phyloP scores from a whole-genome alignment of 2,329 filamentous ascomycete species.

The Mycogone perniciosa region DNA sequence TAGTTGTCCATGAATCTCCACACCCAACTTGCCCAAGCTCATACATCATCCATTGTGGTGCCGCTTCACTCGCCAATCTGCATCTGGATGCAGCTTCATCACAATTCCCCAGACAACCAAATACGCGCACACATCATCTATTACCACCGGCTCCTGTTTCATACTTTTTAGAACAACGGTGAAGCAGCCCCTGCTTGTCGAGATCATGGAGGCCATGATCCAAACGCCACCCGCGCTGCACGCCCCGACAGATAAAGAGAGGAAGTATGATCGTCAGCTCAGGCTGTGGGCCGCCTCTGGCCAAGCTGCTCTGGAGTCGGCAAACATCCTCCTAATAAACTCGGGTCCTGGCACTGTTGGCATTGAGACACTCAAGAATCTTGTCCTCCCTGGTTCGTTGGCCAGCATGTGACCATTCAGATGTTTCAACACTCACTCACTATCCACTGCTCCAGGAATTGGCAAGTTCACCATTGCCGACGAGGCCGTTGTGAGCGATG shows the following conservation, averaged over 20 bases:
- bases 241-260: conserved; percentile 55
- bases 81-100: too few species aligned
- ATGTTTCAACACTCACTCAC: not conserved
- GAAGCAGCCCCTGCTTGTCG: conserved; percentile 1
- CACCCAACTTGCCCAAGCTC: too few species aligned
- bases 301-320: conserved; percentile 82
- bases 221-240: conserved; percentile 33
- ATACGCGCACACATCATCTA: too few species aligned
- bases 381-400: conserved; percentile 72
- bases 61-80: too few species aligned
- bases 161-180: not conserved
- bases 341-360: conserved; percentile 81
- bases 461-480: conserved; percentile 90
- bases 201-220: conserved; percentile 25
- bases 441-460: conserved; percentile 49
- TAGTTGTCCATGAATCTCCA: too few species aligned
- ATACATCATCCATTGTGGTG: too few species aligned
- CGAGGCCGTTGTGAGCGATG: conserved; percentile 65
- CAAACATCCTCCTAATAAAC: conserved; percentile 87
- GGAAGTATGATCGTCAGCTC: conserved; percentile 91
- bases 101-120: too few species aligned
- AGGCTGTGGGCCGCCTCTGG: conserved; percentile 91
- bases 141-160: too few species aligned
- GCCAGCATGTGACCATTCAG: not conserved
- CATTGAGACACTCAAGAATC: conserved; percentile 89